phyloP scores from a whole-genome alignment of 768 basidiomycete species.

The Russula lepida region DNA sequence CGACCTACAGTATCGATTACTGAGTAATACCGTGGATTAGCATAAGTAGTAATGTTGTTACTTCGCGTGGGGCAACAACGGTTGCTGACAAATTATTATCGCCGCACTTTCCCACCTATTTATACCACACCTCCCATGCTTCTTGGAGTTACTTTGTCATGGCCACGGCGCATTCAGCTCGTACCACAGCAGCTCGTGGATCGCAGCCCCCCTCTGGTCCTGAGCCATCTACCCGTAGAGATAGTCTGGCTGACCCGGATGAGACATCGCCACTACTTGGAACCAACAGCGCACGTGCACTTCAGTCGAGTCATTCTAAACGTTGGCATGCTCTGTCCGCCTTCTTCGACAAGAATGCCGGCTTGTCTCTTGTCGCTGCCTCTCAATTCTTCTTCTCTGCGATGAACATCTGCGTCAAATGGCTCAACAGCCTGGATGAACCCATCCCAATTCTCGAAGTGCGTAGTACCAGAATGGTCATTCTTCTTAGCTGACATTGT shows the following conservation, averaged over 20 bases:
- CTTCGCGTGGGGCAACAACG: no score
- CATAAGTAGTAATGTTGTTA: no score
- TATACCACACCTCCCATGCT: no score
- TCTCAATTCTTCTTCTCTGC: constrained; percentile 53
- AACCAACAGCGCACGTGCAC: background rate
- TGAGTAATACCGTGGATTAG: no score
- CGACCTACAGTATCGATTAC: no score
- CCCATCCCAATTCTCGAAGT: constrained; percentile 55
- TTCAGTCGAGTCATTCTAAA: background rate
- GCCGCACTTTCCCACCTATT: no score
- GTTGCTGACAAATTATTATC: no score
- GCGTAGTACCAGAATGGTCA: constrained; percentile 12
- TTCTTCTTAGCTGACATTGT: background rate
- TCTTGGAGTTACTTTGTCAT: background rate
- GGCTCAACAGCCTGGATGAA: constrained; percentile 45
- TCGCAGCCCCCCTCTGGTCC: background rate
- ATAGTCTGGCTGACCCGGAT: background rate
- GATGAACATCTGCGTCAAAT: constrained; percentile 59
- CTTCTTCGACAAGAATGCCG: constrained; percentile 36
- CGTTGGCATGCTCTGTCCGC: background rate
- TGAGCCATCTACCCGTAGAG: background rate
- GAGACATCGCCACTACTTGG: background rate
- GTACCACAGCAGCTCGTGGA: constrained; percentile 22
- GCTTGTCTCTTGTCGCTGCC: constrained; percentile 49
- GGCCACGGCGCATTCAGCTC: constrained; percentile 23